Conservation (phyloP, 306 rosid genomes). For the Argentina anserina region DNA sequence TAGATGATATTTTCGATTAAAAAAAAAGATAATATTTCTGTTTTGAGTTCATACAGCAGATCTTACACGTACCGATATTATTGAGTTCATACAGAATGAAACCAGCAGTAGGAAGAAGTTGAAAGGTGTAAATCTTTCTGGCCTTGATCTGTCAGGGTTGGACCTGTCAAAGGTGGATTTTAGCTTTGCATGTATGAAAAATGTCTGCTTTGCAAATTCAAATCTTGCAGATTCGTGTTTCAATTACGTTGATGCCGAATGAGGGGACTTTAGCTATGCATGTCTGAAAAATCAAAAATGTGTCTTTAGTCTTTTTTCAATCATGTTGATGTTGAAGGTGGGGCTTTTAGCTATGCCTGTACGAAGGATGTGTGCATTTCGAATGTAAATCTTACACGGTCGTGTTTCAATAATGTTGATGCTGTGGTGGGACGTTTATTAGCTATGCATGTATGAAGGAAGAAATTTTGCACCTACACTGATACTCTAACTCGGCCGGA, state of each 20-base stretch:
- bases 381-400: too few species aligned
- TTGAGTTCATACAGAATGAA: not conserved
- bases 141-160: not conserved
- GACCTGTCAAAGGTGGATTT: not conserved
- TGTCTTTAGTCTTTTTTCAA: too few species aligned
- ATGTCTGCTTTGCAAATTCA: not conserved
- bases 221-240: not conserved
- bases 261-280: not conserved
- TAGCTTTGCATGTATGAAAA: not conserved
- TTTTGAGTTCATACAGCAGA: not conserved
- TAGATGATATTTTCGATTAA: too few species aligned
- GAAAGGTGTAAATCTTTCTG: not conserved
- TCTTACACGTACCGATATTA: not conserved
- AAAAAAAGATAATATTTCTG: too few species aligned
- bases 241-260: not conserved
- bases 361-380: too few species aligned
- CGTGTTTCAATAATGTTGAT: too few species aligned
- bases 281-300: too few species aligned
- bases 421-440: too few species aligned
- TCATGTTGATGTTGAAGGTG: too few species aligned
- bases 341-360: too few species aligned
- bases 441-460: not conserved
- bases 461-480: not conserved
- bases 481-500: constrained; percentile 75
- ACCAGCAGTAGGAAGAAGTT: not conserved